A percentile compares a stretch with the other conserved stretches of the same genome.
Evolutionary conservation across 495 filamentous ascomycete genomes (phyloP).

Genomic region (Hypomontagnella submonticulosa): DNA sequence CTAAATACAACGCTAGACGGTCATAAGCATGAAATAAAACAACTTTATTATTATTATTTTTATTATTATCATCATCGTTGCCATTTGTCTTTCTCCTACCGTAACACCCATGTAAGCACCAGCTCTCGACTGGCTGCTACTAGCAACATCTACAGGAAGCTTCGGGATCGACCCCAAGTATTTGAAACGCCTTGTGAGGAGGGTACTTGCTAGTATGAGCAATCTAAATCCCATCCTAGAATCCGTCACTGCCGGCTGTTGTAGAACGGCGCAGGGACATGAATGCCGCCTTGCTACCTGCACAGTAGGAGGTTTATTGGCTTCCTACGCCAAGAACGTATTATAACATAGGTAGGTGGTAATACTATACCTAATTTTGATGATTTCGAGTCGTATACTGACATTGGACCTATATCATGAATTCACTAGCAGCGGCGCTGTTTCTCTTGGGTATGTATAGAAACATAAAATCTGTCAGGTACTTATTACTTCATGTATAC

Average conservation of each 20-base stretch:
- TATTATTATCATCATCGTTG: slow-evolving; percentile 1
- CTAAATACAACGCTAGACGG: slow-evolving; percentile 5
- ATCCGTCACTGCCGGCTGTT: slow-evolving; percentile 36
- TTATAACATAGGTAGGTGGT: slow-evolving; percentile 14
- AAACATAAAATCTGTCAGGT: slow-evolving; percentile 23
- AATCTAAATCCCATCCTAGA: slow-evolving; percentile 21
- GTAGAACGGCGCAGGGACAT: slow-evolving; percentile 33
- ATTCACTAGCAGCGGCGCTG: slow-evolving; percentile 17
- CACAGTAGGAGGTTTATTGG: slow-evolving; percentile 15
- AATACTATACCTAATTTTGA: slow-evolving; percentile 9
- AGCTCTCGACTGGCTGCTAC: background rate
- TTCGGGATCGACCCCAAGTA: slow-evolving; percentile 34
- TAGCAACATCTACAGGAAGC: slow-evolving; percentile 20
- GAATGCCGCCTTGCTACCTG: slow-evolving; percentile 20
- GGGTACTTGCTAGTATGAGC: slow-evolving; percentile 19
- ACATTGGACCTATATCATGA: slow-evolving; percentile 8
- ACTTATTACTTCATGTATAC: background rate
- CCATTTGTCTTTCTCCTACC: slow-evolving; percentile 1
- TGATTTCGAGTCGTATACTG: slow-evolving; percentile 8
- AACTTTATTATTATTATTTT: background rate
- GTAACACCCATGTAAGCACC: slow-evolving; percentile 32
- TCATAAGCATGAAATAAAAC: slow-evolving; percentile 22
- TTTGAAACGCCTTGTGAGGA: slow-evolving; percentile 19
- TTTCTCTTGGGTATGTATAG: slow-evolving; percentile 11
- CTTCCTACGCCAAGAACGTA: slow-evolving; percentile 20